A percentile compares a stretch with the other conserved stretches of the same genome.
Evolutionary conservation across 2,329 filamentous ascomycete genomes (phyloP).

Genomic region (Aspergillus awamori): DNA sequence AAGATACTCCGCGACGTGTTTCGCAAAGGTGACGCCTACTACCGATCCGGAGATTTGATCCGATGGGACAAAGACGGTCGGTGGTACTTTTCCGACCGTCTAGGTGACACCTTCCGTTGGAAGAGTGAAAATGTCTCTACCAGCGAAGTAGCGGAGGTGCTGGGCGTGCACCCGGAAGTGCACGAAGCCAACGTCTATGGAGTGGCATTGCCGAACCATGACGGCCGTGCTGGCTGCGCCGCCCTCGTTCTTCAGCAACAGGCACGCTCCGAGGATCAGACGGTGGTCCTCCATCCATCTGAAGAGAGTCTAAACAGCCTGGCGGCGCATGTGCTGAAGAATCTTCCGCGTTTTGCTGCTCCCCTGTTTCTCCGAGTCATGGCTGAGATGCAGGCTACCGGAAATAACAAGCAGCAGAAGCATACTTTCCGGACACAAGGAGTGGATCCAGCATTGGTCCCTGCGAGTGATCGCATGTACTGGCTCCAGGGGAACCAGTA

Average conservation of each 20-base stretch:
- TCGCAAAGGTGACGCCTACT: slow-evolving; percentile 75
- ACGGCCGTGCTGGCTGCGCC: slow-evolving; percentile 81
- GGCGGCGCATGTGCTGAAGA: slow-evolving; percentile 58
- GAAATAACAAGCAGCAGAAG: slow-evolving; percentile 90
- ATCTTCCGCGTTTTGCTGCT: slow-evolving; percentile 72
- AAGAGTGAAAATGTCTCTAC: slow-evolving; percentile 82
- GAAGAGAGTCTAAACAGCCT: slow-evolving; percentile 59
- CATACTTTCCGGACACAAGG: slow-evolving; percentile 71
- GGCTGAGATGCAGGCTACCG: slow-evolving; percentile 67
- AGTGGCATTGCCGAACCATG: slow-evolving; percentile 75
- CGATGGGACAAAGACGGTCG: slow-evolving; percentile 71
- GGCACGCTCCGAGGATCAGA: slow-evolving; percentile 24
- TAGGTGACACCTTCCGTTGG: slow-evolving; percentile 60
- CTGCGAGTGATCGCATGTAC: slow-evolving; percentile 55
- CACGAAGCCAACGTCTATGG: slow-evolving; percentile 86
- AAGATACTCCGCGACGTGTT: slow-evolving; percentile 78
- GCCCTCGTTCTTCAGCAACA: slow-evolving; percentile 64
- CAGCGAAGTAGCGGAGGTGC: slow-evolving; percentile 74
- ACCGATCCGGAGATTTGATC: slow-evolving; percentile 81
- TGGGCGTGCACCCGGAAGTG: slow-evolving; percentile 68
- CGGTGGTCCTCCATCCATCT: slow-evolving; percentile 32
- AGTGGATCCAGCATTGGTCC: slow-evolving; percentile 61
- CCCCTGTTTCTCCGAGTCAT: slow-evolving; percentile 77
- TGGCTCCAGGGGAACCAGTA: slow-evolving; percentile 72
- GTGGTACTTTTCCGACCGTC: slow-evolving; percentile 74